These are phyloP conservation scores for Serendipita sp. DNA, from an alignment of 768 basidiomycete genomes.

Conservation along the genomic window DNA sequence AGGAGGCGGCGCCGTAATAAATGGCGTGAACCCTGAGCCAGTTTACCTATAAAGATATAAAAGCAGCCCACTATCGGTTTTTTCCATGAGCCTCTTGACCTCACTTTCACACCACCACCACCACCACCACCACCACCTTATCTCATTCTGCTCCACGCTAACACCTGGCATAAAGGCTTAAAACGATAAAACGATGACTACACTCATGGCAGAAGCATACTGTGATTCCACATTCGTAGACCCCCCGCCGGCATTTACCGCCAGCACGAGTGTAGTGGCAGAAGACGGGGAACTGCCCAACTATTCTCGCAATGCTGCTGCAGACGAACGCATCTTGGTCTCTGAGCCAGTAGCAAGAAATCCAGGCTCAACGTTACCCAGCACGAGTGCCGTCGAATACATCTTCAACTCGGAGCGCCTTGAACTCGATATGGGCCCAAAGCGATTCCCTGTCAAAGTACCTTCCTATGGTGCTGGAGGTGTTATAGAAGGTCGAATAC, in stretches of 20 bases:
- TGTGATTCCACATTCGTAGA: background rate
- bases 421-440: background rate
- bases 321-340: slow-evolving; percentile 2
- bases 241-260: background rate
- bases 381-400: background rate
- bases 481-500: slow-evolving; percentile 25
- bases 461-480: slow-evolving; percentile 30
- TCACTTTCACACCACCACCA: too few relatives aligned
- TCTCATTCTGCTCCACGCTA: too few relatives aligned
- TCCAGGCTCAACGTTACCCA: background rate
- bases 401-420: background rate
- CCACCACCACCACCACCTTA: too few relatives aligned
- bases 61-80: too few relatives aligned
- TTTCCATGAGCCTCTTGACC: too few relatives aligned
- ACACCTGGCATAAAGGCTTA: too few relatives aligned
- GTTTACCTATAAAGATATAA: too few relatives aligned
- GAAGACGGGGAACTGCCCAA: background rate
- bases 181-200: background rate
- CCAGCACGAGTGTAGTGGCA: background rate
- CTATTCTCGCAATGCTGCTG: background rate
- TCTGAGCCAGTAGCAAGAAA: background rate
- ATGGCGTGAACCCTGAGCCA: too few relatives aligned
- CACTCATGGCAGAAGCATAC: background rate
- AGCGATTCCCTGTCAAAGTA: background rate
- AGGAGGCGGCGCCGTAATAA: too few relatives aligned